Base-by-base conservation (phyloP, 306 rosid species). In the Chamaecrista fasciculata region DNA sequence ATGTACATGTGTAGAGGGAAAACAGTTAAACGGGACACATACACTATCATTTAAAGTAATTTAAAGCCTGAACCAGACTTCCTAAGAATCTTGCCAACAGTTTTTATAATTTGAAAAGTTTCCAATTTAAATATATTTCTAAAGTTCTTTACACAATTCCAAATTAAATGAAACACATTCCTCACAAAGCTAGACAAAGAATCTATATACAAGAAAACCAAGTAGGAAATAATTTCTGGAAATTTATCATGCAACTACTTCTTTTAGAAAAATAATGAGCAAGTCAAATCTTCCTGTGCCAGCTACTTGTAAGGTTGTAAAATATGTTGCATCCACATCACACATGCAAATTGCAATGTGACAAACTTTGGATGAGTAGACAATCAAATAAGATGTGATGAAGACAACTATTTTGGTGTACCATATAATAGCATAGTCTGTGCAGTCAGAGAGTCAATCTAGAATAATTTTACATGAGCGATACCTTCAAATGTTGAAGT, bases 401-500 rank as follows among this genome's bases (percentile, higher is more conserved):
- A 33, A 1, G 53, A 48, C 18, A 52, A 24, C 9, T 25, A 1
- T 53, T 24, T 20, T 6, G 16, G 31, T 26, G 11, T 0, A 46
- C 34, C 59, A 59, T 59, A 28, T 44, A 24, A 26, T 28, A 28
- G 8, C 18, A 44, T 1, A 46, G 47, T 23, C 49, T 4, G 8
- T 67, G 21, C 37, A 53, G 20, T 48, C 52, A 16, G 36, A 75
- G 14, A 75, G 31, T 34, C 18, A 66, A 21, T 69, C 67, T 24
- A 62, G 68, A 70, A 19, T 24, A 14, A 70, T 53, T 53, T 70
- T 53, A 62, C 61, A 51, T 40, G 25, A 70, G 21, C 37, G 20
- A 39, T 72, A 88, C 97, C 97, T 88, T 91, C 86, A 91, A 77
- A 81, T 91, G 97, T 73, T 82, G 92, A 73, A 91, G 80, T 81